Evolutionary conservation across 768 basidiomycete genomes (phyloP).

Genomic region (Termitomyces bulborhizus): DNA sequence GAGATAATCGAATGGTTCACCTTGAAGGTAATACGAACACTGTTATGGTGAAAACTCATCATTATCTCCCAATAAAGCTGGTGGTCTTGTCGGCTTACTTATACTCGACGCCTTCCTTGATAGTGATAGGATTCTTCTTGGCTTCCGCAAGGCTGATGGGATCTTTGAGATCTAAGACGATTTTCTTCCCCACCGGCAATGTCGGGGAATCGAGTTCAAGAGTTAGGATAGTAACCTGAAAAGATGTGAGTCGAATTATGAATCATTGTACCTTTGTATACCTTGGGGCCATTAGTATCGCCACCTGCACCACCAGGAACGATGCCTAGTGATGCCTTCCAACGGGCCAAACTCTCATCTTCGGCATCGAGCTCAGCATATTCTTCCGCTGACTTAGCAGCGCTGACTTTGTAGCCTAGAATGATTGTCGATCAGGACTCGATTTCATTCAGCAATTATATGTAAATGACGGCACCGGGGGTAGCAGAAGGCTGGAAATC

Average conservation of each 20-base stretch:
- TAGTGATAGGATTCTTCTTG: slow-evolving; percentile 73
- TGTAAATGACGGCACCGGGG: slow-evolving; percentile 42
- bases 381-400: slow-evolving; percentile 70
- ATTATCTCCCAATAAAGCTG: neutral
- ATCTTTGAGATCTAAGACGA: slow-evolving; percentile 64
- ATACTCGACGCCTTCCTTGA: slow-evolving; percentile 88
- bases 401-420: slow-evolving; percentile 69
- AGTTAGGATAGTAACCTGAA: slow-evolving; percentile 63
- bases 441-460: neutral
- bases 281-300: slow-evolving; percentile 59
- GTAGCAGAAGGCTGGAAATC: slow-evolving; percentile 65
- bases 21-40: slow-evolving; percentile 76
- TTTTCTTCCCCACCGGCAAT: slow-evolving; percentile 52
- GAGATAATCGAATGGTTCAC: slow-evolving; percentile 90
- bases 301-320: slow-evolving; percentile 39
- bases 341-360: slow-evolving; percentile 90
- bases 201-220: slow-evolving; percentile 79
- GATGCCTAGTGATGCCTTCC: slow-evolving; percentile 94
- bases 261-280: slow-evolving; percentile 18
- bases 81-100: slow-evolving; percentile 44
- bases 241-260: slow-evolving; percentile 15
- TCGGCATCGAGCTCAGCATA: slow-evolving; percentile 81
- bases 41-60: slow-evolving; percentile 19
- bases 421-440: slow-evolving; percentile 11
- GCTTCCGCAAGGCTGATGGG: slow-evolving; percentile 36